phyloP scores from a whole-genome alignment of 23 red algal genomes.

The Rhodosorus marinus region DNA sequence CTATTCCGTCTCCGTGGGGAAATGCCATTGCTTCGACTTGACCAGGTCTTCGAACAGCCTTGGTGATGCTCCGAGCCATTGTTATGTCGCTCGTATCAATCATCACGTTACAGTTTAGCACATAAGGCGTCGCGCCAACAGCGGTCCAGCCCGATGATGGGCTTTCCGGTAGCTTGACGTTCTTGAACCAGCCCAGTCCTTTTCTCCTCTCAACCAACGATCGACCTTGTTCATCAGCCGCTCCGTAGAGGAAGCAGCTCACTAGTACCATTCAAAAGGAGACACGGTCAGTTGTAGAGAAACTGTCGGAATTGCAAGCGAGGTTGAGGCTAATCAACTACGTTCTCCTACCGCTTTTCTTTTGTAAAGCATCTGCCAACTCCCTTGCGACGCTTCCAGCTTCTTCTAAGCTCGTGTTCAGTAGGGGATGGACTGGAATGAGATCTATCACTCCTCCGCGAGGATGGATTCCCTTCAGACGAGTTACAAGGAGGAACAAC shows the following conservation, averaged over 20 bases:
- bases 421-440: not conserved
- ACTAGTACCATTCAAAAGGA: not conserved
- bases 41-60: not conserved
- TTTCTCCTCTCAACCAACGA: not conserved
- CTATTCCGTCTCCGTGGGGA: not conserved
- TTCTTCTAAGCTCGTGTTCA: not conserved
- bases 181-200: not conserved
- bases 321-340: too few relatives aligned
- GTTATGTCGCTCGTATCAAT: not conserved
- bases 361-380: too few relatives aligned
- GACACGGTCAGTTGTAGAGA: not conserved
- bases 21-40: not conserved
- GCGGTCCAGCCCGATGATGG: not conserved
- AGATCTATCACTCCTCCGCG: not conserved
- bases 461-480: too few relatives aligned
- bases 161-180: not conserved
- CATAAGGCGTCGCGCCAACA: not conserved
- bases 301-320: too few relatives aligned
- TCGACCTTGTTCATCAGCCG: not conserved
- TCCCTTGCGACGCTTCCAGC: not conserved
- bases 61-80: not conserved
- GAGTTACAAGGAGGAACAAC: too few relatives aligned
- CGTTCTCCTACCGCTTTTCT: too few relatives aligned
- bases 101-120: not conserved
- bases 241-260: not conserved